Percentiles rank a stretch among this genome's conserved stretches.
These are phyloP conservation scores for Cercospora brassicicola DNA, from an alignment of 2,329 filamentous ascomycete genomes.

Conservation along the genomic window DNA sequence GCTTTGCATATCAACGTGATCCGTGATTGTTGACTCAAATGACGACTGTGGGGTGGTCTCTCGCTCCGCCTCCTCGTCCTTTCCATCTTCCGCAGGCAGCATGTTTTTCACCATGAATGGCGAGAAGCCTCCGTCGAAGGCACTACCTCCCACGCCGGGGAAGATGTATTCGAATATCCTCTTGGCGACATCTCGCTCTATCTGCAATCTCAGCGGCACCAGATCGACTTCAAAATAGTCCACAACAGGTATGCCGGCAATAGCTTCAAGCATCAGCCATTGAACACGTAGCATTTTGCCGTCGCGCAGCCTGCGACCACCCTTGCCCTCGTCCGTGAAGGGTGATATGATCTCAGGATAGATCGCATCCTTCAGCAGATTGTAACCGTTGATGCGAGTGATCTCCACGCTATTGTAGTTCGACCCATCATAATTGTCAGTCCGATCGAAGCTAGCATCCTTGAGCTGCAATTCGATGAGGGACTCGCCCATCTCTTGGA, in stretches of 20 bases:
- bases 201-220: conserved; percentile 87
- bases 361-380: conserved; percentile 82
- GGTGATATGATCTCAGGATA: conserved; percentile 96
- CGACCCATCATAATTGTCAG: conserved; percentile 94
- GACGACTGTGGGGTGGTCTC: conserved; percentile 51
- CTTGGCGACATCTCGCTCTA: conserved; percentile 89
- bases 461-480: conserved; percentile 90
- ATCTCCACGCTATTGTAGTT: conserved; percentile 91
- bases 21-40: conserved; percentile 16
- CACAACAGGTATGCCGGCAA: conserved; percentile 94
- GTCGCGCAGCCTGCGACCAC: conserved; percentile 60
- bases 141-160: conserved; percentile 67
- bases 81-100: conserved; percentile 48
- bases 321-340: conserved; percentile 67
- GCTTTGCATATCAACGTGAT: conserved; percentile 11
- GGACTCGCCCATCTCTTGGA: conserved; percentile 74
- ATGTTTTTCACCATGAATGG: conserved; percentile 61
- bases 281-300: conserved; percentile 89
- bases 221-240: conserved; percentile 95
- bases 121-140: conserved; percentile 56
- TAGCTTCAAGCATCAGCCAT: conserved; percentile 97
- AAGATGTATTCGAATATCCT: conserved; percentile 97
- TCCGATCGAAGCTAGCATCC: conserved; percentile 88
- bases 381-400: conserved; percentile 82
- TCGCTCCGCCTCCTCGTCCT: conserved; percentile 45